Conservation (phyloP, 192 early-diverging fungal genomes). For the Phlyctochytrium planicorne region DNA sequence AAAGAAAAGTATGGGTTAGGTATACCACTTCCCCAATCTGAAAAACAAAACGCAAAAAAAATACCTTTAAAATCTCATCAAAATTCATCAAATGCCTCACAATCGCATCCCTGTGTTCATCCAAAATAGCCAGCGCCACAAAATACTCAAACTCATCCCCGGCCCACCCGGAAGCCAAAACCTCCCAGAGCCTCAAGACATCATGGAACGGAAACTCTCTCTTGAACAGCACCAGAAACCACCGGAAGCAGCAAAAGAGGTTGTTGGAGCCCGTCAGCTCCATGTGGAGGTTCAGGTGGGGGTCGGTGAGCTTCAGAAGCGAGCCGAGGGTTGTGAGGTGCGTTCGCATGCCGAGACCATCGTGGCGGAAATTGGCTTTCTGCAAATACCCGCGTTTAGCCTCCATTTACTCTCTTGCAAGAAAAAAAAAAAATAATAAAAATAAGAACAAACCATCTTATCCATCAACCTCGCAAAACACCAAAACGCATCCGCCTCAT, state of each 20-base stretch:
- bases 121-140: constrained; percentile 90
- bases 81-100: constrained; percentile 77
- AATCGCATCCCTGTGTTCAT: constrained; percentile 81
- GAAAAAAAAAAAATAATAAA: neutral
- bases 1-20: neutral
- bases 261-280: constrained; percentile 44
- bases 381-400: neutral
- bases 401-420: neutral
- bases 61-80: constrained; percentile 91
- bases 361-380: constrained; percentile 29
- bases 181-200: constrained; percentile 82
- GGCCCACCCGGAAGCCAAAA: constrained; percentile 42
- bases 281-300: constrained; percentile 22
- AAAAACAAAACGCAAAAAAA: constrained; percentile 8
- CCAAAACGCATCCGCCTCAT: constrained; percentile 93
- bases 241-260: constrained; percentile 97
- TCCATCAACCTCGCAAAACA: constrained; percentile 90
- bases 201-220: constrained; percentile 17
- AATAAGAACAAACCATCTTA: constrained; percentile 67
- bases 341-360: constrained; percentile 32
- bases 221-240: constrained; percentile 87
- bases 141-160: constrained; percentile 85
- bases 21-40: too few species aligned
- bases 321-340: constrained; percentile 12
- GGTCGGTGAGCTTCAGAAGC: constrained; percentile 25